phyloP scores from a whole-genome alignment of 164 flowering plant genomes.

The Liquidambar formosana region DNA sequence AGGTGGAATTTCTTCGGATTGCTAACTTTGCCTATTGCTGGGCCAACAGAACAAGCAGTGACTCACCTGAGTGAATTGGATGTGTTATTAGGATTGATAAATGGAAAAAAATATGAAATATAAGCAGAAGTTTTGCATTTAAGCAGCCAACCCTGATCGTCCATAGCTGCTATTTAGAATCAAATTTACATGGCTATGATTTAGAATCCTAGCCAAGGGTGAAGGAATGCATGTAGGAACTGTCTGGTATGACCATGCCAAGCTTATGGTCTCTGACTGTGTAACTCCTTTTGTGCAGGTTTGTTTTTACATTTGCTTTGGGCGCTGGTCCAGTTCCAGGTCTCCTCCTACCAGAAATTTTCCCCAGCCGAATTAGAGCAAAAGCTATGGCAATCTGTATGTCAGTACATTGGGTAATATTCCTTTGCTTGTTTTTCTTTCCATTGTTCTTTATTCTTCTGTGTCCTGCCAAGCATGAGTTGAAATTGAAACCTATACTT shows the following conservation, averaged over 20 bases:
- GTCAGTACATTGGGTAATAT: slow-evolving; percentile 94
- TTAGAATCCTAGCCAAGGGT: background rate
- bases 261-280: slow-evolving; percentile 7
- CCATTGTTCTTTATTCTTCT: background rate
- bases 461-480: background rate
- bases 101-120: background rate
- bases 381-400: slow-evolving; percentile 93
- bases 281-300: slow-evolving; percentile 49
- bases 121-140: background rate
- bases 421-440: background rate
- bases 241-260: background rate
- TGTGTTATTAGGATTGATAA: background rate
- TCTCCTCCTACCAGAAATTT: slow-evolving; percentile 86
- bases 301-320: slow-evolving; percentile 77
- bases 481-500: no score
- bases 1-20: no score
- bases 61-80: no score
- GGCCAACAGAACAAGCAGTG: no score
- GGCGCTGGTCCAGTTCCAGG: slow-evolving; percentile 99
- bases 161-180: background rate
- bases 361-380: slow-evolving; percentile 82
- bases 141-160: background rate
- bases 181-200: background rate
- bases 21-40: no score
- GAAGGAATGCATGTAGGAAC: background rate